phyloP scores from a whole-genome alignment of 2,329 filamentous ascomycete genomes.

The Zalaria obscura region DNA sequence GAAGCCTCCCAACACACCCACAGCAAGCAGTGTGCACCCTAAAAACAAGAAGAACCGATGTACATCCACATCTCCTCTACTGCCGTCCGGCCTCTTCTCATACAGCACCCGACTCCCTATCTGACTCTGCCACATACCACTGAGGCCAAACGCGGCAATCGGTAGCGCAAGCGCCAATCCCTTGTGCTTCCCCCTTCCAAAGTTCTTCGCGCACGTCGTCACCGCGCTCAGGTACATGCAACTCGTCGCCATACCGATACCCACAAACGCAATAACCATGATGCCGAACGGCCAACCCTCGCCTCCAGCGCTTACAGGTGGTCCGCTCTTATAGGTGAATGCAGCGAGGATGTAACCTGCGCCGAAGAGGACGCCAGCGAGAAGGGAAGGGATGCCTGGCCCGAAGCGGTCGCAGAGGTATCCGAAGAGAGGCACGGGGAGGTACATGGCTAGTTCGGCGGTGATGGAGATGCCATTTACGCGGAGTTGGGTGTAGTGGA shows the following conservation, averaged over 20 bases:
- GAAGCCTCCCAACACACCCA: constrained; percentile 62
- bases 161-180: constrained; percentile 80
- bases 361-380: constrained; percentile 62
- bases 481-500: constrained; percentile 81
- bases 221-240: constrained; percentile 82
- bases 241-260: constrained; percentile 70
- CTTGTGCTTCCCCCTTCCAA: constrained; percentile 74
- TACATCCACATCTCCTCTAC: constrained; percentile 50
- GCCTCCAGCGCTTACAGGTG: constrained; percentile 33
- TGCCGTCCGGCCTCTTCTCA: constrained; percentile 50
- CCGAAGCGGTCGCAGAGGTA: constrained; percentile 85
- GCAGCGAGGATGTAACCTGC: constrained; percentile 74
- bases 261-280: constrained; percentile 77
- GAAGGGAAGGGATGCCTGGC: constrained; percentile 59
- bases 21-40: constrained; percentile 50
- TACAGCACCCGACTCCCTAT: constrained; percentile 65
- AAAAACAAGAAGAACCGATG: constrained; percentile 84
- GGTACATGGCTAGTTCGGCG: constrained; percentile 77
- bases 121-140: constrained; percentile 93
- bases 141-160: constrained; percentile 84
- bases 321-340: constrained; percentile 52
- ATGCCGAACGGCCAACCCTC: constrained; percentile 57
- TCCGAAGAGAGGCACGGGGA: constrained; percentile 80
- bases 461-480: constrained; percentile 84
- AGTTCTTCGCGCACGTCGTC: constrained; percentile 97